Conservation (phyloP, 805 yeast genomes). For the Yarrowia divulgata region DNA sequence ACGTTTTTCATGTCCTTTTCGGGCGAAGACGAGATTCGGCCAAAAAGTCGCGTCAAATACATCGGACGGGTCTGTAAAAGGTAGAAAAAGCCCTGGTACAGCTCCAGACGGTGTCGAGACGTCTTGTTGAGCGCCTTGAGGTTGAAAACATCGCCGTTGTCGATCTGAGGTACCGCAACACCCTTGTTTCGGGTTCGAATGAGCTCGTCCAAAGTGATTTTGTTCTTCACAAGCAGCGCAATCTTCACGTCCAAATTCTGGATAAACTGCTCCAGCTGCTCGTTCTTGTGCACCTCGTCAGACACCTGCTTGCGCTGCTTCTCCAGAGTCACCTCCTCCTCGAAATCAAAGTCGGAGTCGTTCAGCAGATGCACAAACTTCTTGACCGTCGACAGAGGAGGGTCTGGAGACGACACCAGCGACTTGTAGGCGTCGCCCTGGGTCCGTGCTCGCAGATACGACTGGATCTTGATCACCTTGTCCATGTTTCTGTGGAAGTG, state of each 20-base stretch:
- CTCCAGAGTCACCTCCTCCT: slow-evolving; percentile 74
- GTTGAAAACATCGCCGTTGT: slow-evolving; percentile 50
- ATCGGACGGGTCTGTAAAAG: slow-evolving; percentile 82
- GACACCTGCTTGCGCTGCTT: slow-evolving; percentile 71
- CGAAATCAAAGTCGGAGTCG: slow-evolving; percentile 75
- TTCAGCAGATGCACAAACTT: slow-evolving; percentile 78
- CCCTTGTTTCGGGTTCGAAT: slow-evolving; percentile 54
- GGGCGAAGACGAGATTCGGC: slow-evolving; percentile 46
- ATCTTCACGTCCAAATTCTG: slow-evolving; percentile 80
- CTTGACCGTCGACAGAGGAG: slow-evolving; percentile 77
- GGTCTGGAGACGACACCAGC: slow-evolving; percentile 71
- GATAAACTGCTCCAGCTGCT: slow-evolving; percentile 72
- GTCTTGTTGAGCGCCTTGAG: slow-evolving; percentile 52
- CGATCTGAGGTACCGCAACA: slow-evolving; percentile 43
- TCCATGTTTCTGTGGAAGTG: slow-evolving; percentile 64
- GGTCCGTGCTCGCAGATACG: slow-evolving; percentile 69
- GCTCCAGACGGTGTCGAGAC: slow-evolving; percentile 60
- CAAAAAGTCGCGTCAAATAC: slow-evolving; percentile 68
- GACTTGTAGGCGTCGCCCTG: slow-evolving; percentile 77
- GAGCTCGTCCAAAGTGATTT: slow-evolving; percentile 77
- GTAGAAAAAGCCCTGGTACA: slow-evolving; percentile 80
- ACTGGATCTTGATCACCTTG: slow-evolving; percentile 76
- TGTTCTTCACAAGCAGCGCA: slow-evolving; percentile 77
- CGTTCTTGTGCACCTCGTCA: slow-evolving; percentile 73
- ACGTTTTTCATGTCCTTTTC: slow-evolving; percentile 50